Conservation (phyloP, 371 early-diverging fungal genomes). For the Apophysomyces variabilis region DNA sequence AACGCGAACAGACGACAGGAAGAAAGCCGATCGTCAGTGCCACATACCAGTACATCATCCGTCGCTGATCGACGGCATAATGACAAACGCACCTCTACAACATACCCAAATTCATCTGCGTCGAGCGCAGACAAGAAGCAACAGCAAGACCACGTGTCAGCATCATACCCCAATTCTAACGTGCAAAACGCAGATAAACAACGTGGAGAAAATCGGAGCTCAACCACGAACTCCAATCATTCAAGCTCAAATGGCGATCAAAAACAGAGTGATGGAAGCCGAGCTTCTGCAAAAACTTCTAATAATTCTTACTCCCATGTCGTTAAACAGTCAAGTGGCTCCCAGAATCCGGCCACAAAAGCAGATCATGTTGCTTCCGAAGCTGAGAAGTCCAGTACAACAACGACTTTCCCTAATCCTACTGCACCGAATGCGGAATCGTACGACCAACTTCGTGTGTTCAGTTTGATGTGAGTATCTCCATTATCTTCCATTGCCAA, state of each 20-base stretch:
- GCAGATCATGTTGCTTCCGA: background rate
- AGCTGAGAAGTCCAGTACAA: background rate
- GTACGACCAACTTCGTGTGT: conserved; percentile 33
- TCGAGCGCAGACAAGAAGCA: conserved; percentile 1
- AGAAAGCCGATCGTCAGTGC: background rate
- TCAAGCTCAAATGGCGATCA: background rate
- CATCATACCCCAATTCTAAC: conserved; percentile 1
- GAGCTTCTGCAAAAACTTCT: background rate
- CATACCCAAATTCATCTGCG: conserved; percentile 3
- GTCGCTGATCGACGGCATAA: background rate
- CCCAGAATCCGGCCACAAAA: background rate
- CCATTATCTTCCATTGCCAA: background rate
- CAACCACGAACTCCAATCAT: background rate
- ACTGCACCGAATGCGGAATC: conserved; percentile 43
- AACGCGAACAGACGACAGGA: background rate
- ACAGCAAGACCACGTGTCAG: background rate
- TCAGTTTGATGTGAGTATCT: conserved; percentile 30
- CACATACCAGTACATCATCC: background rate
- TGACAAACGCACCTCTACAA: background rate
- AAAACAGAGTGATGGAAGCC: background rate
- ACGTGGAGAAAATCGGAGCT: background rate
- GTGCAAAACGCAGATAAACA: conserved; percentile 3
- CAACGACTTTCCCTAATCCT: conserved; percentile 15
- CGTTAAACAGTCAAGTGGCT: background rate
- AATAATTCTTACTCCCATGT: background rate